phyloP scores from a whole-genome alignment of 495 filamentous ascomycete genomes.

The Pseudevernia furfuracea region DNA sequence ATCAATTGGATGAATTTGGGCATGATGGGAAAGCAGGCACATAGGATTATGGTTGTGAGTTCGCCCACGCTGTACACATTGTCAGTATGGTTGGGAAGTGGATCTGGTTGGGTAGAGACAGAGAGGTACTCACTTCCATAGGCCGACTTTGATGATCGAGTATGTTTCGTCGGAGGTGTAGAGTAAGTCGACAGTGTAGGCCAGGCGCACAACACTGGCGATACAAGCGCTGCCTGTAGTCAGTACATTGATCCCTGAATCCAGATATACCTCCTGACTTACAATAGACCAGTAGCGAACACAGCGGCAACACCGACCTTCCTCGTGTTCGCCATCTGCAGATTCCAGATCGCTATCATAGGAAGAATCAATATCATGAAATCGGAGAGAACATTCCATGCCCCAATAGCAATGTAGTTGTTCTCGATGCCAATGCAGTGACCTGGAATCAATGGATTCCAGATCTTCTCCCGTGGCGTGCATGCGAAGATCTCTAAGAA shows the following conservation, averaged over 20 bases:
- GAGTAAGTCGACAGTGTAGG: slow-evolving; percentile 5
- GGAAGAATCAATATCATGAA: slow-evolving; percentile 7
- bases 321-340: slow-evolving; percentile 6
- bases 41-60: slow-evolving; percentile 3
- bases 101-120: background rate
- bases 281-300: slow-evolving; percentile 5
- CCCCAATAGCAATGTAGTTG: slow-evolving; percentile 7
- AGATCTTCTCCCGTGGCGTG: slow-evolving; percentile 10
- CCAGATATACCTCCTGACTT: background rate
- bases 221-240: slow-evolving; percentile 5
- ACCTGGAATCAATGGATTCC: slow-evolving; percentile 3
- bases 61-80: background rate
- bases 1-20: slow-evolving; percentile 6
- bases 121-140: slow-evolving; percentile 4
- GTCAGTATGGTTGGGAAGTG: background rate
- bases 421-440: slow-evolving; percentile 7
- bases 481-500: slow-evolving; percentile 10
- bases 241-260: background rate
- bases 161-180: slow-evolving; percentile 5
- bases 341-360: background rate
- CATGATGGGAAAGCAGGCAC: background rate
- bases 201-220: slow-evolving; percentile 11
- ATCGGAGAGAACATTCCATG: slow-evolving; percentile 2
- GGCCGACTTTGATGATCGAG: slow-evolving; percentile 1
- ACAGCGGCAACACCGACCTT: background rate